These are phyloP conservation scores for Cyclotella sp. DNA, from an alignment of 108 stramenopile genomes.

Conservation along the genomic window DNA sequence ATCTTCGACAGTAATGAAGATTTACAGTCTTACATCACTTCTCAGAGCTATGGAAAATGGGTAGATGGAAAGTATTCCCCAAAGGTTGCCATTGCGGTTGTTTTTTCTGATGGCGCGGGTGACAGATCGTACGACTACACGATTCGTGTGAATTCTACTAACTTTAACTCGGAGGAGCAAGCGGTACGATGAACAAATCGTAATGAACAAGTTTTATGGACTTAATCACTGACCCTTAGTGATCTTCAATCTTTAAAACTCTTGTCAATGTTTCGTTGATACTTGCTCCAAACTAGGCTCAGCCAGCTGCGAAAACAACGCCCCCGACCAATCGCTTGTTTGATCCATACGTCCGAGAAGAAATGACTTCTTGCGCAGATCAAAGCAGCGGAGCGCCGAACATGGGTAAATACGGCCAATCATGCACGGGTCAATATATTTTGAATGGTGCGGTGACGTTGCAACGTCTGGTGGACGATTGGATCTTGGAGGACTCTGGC, in stretches of 20 bases:
- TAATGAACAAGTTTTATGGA: background rate
- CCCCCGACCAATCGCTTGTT: constrained; percentile 64
- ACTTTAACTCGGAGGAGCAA: constrained; percentile 67
- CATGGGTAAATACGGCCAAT: constrained; percentile 48
- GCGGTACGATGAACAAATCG: constrained; percentile 20
- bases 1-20: constrained; percentile 59
- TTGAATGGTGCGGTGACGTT: constrained; percentile 78
- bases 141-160: constrained; percentile 77
- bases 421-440: constrained; percentile 79
- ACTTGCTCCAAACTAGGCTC: background rate
- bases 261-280: background rate
- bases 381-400: constrained; percentile 49
- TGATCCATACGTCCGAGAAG: constrained; percentile 54
- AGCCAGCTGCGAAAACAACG: constrained; percentile 61
- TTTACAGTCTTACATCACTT: constrained; percentile 63
- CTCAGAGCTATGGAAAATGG: constrained; percentile 55
- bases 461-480: constrained; percentile 80
- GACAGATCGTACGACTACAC: constrained; percentile 63
- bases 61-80: constrained; percentile 44
- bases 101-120: constrained; percentile 57
- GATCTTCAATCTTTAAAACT: background rate
- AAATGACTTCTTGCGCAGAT: constrained; percentile 49
- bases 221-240: background rate
- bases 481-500: constrained; percentile 62
- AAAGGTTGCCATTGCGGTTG: constrained; percentile 69